Base-by-base conservation (phyloP, 768 basidiomycete species). In the Russula vinacea region DNA sequence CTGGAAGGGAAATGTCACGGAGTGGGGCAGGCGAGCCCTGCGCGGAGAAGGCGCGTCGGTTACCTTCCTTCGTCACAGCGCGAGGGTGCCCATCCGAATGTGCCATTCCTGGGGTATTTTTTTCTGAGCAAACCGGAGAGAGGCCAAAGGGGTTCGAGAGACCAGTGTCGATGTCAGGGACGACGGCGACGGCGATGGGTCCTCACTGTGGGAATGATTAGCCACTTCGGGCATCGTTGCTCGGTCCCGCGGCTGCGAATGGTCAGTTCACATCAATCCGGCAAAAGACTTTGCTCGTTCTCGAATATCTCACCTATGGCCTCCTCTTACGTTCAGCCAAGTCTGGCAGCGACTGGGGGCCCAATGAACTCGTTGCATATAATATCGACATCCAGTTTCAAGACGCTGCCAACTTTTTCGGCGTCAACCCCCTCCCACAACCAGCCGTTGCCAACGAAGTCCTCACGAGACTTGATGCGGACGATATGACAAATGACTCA, bases 341-440 rank as follows among this genome's bases (percentile, higher is more conserved):
- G 56, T 58, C 56, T 11, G 50, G 57, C 22, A 54, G 40, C 19
- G 42, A 64, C 17, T 64, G 62, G 56, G 53, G n/a, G 2, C 8
- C 5, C 7, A 19, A 22, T 33, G 51, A 64, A 9, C 16, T 64
- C 32, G 13, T 26, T 1, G 22, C 56, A 17, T 63, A 51, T 16
- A 49, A 55, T n/a, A 26, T 55, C n/a, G 16, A 2, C 22, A 11
- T 58, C 26, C 7, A 47, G 8, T 22, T 22, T 6, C n/a, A 22
- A 8, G 45, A 47, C 9, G 7, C 19, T 8, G 17, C 5, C 5
- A 22, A 6, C 5, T 47, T 47, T n/a, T 47, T 47, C 22, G 45
- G 19, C 45, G 51, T 42, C 51, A 24, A 56, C 37, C 10, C 9
- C 14, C 37, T 39, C 14, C 37, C 62, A 40, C 45, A 40, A 35